These are phyloP conservation scores for Balamuthia mandrillaris DNA, from an alignment of 208 protist species.

Conservation along the genomic window DNA sequence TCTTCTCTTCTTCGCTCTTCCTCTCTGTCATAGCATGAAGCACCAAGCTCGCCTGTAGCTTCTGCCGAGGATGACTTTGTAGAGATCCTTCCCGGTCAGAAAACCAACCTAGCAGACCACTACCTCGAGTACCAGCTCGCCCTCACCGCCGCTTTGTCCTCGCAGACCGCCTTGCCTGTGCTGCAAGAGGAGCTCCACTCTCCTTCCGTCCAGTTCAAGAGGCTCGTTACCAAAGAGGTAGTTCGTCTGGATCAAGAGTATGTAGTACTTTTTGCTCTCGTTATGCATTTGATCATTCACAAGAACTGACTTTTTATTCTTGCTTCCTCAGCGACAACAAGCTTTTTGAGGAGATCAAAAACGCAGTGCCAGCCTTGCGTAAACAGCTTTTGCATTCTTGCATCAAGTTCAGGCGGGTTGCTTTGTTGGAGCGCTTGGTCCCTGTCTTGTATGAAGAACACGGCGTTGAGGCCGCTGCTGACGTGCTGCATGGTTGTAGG, in stretches of 20 bases:
- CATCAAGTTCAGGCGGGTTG: neutral
- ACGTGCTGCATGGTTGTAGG: neutral
- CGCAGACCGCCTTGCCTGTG: neutral
- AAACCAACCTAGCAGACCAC: neutral
- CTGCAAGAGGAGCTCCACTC: neutral
- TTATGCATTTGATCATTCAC: neutral
- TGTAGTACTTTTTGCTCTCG: neutral
- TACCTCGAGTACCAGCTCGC: neutral
- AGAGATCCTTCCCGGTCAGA: neutral
- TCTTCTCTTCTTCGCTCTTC: neutral
- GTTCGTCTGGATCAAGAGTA: neutral
- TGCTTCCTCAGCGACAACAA: neutral
- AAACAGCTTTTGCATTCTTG: neutral
- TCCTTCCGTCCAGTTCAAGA: neutral
- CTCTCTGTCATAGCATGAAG: too few species aligned
- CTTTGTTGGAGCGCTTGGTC: neutral
- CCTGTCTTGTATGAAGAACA: neutral
- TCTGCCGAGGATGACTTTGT: neutral
- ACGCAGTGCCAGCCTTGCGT: neutral
- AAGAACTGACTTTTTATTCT: too few species aligned
- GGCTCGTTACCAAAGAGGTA: neutral
- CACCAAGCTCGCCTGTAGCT: neutral
- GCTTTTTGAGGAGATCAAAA: neutral
- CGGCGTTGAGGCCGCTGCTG: neutral
- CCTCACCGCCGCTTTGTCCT: neutral